These are phyloP conservation scores for Kwoniella bestiolae DNA, from an alignment of 768 basidiomycete genomes.

Conservation along the genomic window DNA sequence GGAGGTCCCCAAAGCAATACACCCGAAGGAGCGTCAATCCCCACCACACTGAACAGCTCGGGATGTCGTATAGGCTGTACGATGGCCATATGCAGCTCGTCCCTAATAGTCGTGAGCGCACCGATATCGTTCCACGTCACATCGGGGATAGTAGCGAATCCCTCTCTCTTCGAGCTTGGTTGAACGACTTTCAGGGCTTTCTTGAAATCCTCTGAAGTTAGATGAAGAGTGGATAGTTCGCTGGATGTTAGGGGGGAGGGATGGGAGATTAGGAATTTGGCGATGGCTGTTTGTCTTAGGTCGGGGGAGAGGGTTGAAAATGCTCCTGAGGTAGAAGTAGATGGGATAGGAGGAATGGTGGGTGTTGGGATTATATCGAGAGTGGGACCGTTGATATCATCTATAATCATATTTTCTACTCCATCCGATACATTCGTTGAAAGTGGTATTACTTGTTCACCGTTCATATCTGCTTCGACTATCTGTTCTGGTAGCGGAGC, in stretches of 20 bases:
- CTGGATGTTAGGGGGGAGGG: constrained; percentile 75
- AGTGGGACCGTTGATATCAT: constrained; percentile 41
- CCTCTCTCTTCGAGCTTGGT: constrained; percentile 95
- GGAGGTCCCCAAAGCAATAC: constrained; percentile 99
- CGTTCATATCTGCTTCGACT: neutral
- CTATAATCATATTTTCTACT: constrained; percentile 50
- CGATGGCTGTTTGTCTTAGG: constrained; percentile 67
- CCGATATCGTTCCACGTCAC: constrained; percentile 95
- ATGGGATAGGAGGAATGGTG: constrained; percentile 19
- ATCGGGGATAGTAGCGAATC: constrained; percentile 94
- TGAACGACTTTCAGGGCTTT: constrained; percentile 85
- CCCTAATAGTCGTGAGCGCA: constrained; percentile 80
- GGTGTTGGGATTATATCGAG: constrained; percentile 3
- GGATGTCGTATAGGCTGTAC: constrained; percentile 92
- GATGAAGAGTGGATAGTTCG: constrained; percentile 79
- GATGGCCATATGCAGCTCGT: constrained; percentile 96
- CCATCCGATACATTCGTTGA: constrained; percentile 19
- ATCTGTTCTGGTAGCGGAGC: neutral
- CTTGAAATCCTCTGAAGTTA: constrained; percentile 79
- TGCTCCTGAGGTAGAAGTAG: constrained; percentile 24
- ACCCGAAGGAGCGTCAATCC: constrained; percentile 88
- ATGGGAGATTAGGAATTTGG: constrained; percentile 85
- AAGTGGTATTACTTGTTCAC: constrained; percentile 36
- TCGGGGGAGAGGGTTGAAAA: constrained; percentile 62
- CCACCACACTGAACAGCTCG: constrained; percentile 83